Evolutionary conservation across 495 filamentous ascomycete genomes (phyloP).

Genomic region (Neurospora sublineolata): DNA sequence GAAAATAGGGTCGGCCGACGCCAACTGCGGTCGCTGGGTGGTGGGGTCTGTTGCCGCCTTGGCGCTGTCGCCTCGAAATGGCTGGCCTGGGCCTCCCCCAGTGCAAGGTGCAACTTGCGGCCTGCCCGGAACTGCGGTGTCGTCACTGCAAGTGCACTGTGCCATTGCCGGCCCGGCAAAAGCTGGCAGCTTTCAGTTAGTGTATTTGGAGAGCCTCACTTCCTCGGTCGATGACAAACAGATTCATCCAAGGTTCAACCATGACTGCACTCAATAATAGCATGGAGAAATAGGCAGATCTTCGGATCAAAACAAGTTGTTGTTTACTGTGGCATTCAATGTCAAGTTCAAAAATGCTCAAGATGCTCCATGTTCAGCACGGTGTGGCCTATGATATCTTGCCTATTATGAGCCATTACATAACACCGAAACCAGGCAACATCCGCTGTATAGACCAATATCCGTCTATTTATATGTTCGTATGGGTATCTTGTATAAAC

Average conservation of each 20-base stretch:
- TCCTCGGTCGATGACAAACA: neutral
- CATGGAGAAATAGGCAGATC: neutral
- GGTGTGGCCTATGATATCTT: too few species aligned
- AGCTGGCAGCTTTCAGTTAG: neutral
- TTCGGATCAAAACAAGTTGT: neutral
- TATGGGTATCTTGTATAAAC: neutral
- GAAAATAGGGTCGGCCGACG: conserved; percentile 23
- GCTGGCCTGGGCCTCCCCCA: neutral
- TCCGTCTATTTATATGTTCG: neutral
- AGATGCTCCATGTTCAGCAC: too few species aligned
- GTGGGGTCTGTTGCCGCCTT: neutral
- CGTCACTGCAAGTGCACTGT: neutral
- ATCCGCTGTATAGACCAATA: neutral
- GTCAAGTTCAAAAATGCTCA: neutral
- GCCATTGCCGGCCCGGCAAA: neutral
- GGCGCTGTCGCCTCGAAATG: neutral
- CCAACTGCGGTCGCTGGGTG: neutral
- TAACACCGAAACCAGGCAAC: neutral
- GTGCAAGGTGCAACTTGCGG: neutral
- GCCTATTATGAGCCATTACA: neutral
- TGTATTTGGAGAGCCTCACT: neutral
- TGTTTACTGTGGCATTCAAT: neutral
- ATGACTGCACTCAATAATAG: neutral
- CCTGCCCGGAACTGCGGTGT: neutral
- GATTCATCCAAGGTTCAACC: neutral